These are phyloP conservation scores for Rhamnella rubrinervis DNA, from an alignment of 331 rosid genomes.

Conservation along the genomic window DNA sequence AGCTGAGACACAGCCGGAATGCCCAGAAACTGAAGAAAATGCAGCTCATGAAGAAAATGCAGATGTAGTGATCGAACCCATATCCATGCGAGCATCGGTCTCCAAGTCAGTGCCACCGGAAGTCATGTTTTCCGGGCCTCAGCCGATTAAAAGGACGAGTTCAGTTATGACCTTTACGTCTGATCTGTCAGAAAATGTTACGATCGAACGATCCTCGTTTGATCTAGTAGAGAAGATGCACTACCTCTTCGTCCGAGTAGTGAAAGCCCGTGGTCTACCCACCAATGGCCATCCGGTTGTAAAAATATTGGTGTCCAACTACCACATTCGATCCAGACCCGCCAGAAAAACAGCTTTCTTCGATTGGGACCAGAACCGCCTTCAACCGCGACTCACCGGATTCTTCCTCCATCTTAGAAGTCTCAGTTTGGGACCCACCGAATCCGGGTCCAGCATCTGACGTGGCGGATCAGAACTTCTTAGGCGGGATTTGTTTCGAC, in stretches of 20 bases:
- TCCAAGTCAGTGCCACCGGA: conserved; percentile 32
- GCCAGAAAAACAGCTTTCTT: conserved; percentile 54
- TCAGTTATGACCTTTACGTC: conserved; percentile 11
- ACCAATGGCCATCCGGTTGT: conserved; percentile 53
- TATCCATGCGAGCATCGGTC: neutral
- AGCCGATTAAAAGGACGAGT: conserved; percentile 38
- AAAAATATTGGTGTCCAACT: conserved; percentile 49
- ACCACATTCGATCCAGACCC: conserved; percentile 48
- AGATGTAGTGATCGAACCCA: neutral
- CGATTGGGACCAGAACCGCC: conserved; percentile 88
- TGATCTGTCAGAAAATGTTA: conserved; percentile 34
- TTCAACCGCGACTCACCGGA: conserved; percentile 62
- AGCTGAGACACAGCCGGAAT: conserved; percentile 7
- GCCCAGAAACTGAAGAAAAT: neutral
- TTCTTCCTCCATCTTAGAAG: conserved; percentile 60
- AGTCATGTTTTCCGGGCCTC: conserved; percentile 43
- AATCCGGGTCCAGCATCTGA: conserved; percentile 2
- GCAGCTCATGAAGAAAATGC: neutral
- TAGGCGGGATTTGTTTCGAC: conserved; percentile 81
- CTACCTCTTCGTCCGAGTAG: conserved; percentile 72
- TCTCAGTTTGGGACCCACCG: conserved; percentile 62
- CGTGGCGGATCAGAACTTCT: conserved; percentile 33
- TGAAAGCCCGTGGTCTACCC: conserved; percentile 64
- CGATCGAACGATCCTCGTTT: conserved; percentile 60
- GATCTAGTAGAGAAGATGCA: conserved; percentile 96